Evolutionary conservation across 768 basidiomycete species (phyloP).

Genomic region (Boletus insuetus): DNA sequence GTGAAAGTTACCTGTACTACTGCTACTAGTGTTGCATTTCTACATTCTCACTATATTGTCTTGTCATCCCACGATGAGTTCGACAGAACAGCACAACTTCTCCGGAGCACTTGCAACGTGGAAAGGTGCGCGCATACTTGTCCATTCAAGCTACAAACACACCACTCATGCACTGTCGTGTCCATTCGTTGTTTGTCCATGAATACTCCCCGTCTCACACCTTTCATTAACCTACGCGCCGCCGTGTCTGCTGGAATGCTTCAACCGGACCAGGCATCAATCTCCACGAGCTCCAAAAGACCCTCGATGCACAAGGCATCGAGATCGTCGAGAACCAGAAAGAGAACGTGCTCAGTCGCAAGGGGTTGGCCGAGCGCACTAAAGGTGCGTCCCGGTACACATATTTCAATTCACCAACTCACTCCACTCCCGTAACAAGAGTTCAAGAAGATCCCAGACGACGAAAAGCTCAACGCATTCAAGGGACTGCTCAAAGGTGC

Average conservation of each 20-base stretch:
- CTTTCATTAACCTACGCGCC: neutral
- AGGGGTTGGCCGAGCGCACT: conserved; percentile 92
- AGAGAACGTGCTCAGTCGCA: conserved; percentile 91
- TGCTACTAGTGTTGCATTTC: too few relatives aligned
- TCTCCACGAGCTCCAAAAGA: conserved; percentile 88
- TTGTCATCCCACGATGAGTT: conserved; percentile 15
- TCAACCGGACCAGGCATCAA: conserved; percentile 62
- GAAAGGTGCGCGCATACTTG: conserved; percentile 58
- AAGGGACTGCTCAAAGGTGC: conserved; percentile 87
- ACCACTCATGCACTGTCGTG: conserved; percentile 2
- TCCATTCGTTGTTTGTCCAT: neutral
- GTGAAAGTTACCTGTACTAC: neutral
- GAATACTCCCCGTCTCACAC: neutral
- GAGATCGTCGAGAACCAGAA: conserved; percentile 99
- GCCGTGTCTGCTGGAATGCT: neutral
- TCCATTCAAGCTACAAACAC: neutral
- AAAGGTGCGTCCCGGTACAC: conserved; percentile 54
- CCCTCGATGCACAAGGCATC: conserved; percentile 86
- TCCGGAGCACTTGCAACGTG: conserved; percentile 90
- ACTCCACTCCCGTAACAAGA: conserved; percentile 46
- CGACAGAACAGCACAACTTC: conserved; percentile 71
- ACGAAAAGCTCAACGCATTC: conserved; percentile 83
- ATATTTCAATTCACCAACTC: neutral
- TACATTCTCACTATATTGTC: too few relatives aligned
- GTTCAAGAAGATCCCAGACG: conserved; percentile 93